These are phyloP conservation scores for Xylaria nigripes DNA, from an alignment of 495 filamentous ascomycete genomes.

Conservation along the genomic window DNA sequence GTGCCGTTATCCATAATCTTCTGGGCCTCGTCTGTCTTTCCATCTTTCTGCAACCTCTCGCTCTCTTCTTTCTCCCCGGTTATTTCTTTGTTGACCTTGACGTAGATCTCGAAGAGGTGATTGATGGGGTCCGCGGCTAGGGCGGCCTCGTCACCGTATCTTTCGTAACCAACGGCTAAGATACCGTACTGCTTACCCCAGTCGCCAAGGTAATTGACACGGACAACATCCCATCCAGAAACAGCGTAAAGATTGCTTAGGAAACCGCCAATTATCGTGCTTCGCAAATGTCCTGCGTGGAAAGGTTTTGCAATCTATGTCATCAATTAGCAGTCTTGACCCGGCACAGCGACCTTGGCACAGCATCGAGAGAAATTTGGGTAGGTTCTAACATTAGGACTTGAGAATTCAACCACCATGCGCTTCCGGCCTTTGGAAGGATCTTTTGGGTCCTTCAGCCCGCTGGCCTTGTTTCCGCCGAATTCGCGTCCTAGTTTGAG, in stretches of 20 bases:
- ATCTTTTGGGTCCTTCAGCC: slow-evolving; percentile 59
- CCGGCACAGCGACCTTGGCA: neutral
- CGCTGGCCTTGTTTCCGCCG: slow-evolving; percentile 57
- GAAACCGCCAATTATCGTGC: slow-evolving; percentile 61
- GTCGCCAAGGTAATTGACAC: slow-evolving; percentile 61
- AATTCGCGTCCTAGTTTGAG: slow-evolving; percentile 52
- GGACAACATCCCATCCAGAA: slow-evolving; percentile 53
- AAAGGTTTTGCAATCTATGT: slow-evolving; percentile 54
- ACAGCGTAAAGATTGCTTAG: slow-evolving; percentile 51
- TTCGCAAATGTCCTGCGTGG: slow-evolving; percentile 59
- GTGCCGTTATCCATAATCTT: slow-evolving; percentile 43
- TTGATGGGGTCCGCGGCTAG: slow-evolving; percentile 52
- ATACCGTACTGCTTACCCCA: slow-evolving; percentile 63
- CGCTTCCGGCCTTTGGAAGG: slow-evolving; percentile 64
- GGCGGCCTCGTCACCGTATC: slow-evolving; percentile 51
- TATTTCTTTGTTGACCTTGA: slow-evolving; percentile 52
- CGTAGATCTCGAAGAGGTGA: slow-evolving; percentile 58
- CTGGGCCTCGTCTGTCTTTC: slow-evolving; percentile 34
- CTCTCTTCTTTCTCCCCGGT: slow-evolving; percentile 48
- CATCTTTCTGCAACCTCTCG: slow-evolving; percentile 38
- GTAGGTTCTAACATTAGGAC: slow-evolving; percentile 27
- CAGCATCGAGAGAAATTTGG: neutral
- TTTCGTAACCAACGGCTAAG: slow-evolving; percentile 50
- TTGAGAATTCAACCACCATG: slow-evolving; percentile 37
- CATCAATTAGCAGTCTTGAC: neutral